phyloP scores from a whole-genome alignment of 768 basidiomycete genomes.

The Ephemerocybe angulata region DNA sequence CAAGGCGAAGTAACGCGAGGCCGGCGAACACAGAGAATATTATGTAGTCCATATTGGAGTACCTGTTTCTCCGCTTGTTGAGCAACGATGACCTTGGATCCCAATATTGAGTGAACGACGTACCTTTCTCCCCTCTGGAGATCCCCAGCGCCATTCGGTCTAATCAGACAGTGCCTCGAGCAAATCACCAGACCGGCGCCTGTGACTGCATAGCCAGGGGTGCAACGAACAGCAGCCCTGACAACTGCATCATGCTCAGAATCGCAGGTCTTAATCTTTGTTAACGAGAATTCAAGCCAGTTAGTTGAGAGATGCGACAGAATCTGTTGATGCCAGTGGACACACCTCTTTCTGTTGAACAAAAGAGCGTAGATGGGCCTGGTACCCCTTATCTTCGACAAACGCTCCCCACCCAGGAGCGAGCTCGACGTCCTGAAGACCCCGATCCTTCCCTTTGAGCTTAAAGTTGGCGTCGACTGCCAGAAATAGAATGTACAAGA shows the following conservation, averaged over 20 bases:
- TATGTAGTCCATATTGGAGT: conserved; percentile 35
- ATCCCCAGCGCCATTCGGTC: conserved; percentile 24
- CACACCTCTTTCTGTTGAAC: not conserved
- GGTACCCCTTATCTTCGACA: conserved; percentile 2
- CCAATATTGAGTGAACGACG: conserved; percentile 2
- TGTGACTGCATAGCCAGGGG: conserved; percentile 21
- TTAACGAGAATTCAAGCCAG: not conserved
- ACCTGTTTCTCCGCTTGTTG: conserved; percentile 19
- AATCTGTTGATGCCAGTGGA: too few species aligned
- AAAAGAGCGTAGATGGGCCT: not conserved
- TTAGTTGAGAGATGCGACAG: conserved; percentile 4
- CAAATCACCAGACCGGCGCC: conserved; percentile 23
- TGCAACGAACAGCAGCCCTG: conserved; percentile 19
- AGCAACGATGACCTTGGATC: not conserved
- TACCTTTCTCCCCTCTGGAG: conserved; percentile 30
- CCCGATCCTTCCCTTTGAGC: not conserved
- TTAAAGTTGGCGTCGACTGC: conserved; percentile 6
- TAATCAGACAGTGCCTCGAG: conserved; percentile 21
- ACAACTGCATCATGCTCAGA: conserved; percentile 24
- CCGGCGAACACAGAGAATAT: conserved; percentile 20
- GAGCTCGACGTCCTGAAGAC: conserved; percentile 1
- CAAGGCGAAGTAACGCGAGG: conserved; percentile 7
- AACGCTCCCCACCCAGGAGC: not conserved
- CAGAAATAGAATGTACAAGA: conserved; percentile 11
- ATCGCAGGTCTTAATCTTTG: conserved; percentile 6